These are phyloP conservation scores for Haplosporangium sp. DNA, from an alignment of 371 early-diverging fungal species.

Conservation along the genomic window DNA sequence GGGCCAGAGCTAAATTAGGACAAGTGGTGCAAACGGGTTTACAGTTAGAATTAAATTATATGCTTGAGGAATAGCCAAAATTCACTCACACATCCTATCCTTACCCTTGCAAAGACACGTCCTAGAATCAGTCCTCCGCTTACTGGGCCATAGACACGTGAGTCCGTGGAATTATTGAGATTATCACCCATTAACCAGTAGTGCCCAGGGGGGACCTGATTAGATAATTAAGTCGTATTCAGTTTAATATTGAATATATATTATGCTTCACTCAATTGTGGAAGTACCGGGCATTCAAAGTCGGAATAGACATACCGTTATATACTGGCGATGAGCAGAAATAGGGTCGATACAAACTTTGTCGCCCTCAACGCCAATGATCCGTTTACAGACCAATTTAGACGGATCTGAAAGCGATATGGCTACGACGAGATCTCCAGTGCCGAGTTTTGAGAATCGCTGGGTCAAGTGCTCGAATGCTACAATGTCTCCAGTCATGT, in stretches of 20 bases:
- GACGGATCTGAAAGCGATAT: slow-evolving; percentile 75
- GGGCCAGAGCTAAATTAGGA: slow-evolving; percentile 39
- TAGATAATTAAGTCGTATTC: not conserved
- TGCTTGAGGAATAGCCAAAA: not conserved
- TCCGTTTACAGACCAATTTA: slow-evolving; percentile 78
- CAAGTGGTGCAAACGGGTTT: not conserved
- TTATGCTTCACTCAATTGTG: not conserved
- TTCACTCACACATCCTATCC: not conserved
- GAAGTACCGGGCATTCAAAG: too few relatives aligned
- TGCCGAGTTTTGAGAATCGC: slow-evolving; percentile 61
- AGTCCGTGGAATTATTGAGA: slow-evolving; percentile 83
- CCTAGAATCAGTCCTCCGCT: slow-evolving; percentile 84
- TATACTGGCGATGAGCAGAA: slow-evolving; percentile 62
- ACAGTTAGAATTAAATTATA: not conserved
- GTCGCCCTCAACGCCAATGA: slow-evolving; percentile 81
- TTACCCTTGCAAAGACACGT: slow-evolving; percentile 77
- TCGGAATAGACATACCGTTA: slow-evolving; percentile 56
- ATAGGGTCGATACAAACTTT: slow-evolving; percentile 71
- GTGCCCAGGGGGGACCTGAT: slow-evolving; percentile 72
- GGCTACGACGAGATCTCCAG: slow-evolving; percentile 84
- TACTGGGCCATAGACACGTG: slow-evolving; percentile 86
- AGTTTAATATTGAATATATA: not conserved
- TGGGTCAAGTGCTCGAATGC: slow-evolving; percentile 74
- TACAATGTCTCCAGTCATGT: slow-evolving; percentile 76
- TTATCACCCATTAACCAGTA: slow-evolving; percentile 88